phyloP scores from a whole-genome alignment of 306 rosid genomes.

The Quercus rubra region DNA sequence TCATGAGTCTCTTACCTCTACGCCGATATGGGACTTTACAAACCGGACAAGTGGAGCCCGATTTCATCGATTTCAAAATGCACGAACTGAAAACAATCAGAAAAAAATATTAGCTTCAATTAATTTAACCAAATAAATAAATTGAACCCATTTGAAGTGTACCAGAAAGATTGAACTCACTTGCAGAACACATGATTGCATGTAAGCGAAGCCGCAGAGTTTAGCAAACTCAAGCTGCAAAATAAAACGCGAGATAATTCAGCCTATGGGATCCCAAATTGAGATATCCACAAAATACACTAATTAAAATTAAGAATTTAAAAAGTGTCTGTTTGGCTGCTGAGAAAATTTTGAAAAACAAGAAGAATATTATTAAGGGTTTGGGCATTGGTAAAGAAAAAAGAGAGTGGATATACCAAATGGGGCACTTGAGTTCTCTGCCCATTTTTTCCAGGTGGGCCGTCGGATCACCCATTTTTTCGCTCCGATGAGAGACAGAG shows the following conservation, averaged over 20 bases:
- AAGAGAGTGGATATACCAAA: conserved; percentile 49
- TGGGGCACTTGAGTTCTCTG: conserved; percentile 85
- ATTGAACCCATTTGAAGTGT: neutral
- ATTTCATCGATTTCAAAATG: conserved; percentile 70
- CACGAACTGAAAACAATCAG: conserved; percentile 53
- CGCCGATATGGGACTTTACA: conserved; percentile 82
- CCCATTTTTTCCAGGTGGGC: conserved; percentile 77
- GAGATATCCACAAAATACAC: neutral
- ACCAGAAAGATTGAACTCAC: conserved; percentile 29
- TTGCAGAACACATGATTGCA: conserved; percentile 95
- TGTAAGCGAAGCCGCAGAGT: conserved; percentile 62
- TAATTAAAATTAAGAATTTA: no score
- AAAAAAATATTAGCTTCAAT: neutral
- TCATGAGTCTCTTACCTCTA: conserved; percentile 44
- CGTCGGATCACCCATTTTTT: conserved; percentile 38
- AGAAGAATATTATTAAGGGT: no score
- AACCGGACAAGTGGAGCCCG: conserved; percentile 70
- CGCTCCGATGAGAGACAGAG: neutral
- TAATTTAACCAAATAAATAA: neutral
- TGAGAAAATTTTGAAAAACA: neutral
- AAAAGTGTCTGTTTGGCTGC: neutral
- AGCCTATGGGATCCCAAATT: neutral
- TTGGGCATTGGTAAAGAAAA: neutral
- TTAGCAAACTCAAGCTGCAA: conserved; percentile 60
- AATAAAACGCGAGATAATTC: neutral